Evolutionary conservation across 192 early-diverging fungal genomes (phyloP).

Genomic region (Diversispora epigaea): DNA sequence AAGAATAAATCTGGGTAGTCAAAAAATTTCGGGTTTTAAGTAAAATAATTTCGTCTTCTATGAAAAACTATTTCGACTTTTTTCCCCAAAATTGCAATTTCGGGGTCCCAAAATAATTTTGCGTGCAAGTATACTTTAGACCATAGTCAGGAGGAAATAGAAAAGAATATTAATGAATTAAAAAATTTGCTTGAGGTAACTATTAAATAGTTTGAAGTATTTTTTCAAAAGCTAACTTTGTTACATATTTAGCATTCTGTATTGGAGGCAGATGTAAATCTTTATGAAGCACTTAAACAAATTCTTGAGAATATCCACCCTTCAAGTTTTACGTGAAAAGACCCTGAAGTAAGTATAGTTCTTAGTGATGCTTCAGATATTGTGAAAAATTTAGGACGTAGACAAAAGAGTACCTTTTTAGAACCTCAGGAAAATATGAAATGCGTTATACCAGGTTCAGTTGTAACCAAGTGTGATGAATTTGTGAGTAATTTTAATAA

Average conservation of each 20-base stretch:
- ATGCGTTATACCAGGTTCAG: not conserved
- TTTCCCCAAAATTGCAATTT: too few relatives aligned
- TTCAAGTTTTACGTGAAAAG: conserved; percentile 7
- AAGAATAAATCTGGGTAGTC: too few relatives aligned
- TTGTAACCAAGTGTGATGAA: not conserved
- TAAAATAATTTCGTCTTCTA: too few relatives aligned
- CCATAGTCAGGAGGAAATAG: too few relatives aligned
- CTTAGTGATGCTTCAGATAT: conserved; percentile 14
- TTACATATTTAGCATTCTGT: conserved; percentile 24
- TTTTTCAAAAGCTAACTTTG: conserved; percentile 9
- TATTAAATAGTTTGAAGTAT: conserved; percentile 2
- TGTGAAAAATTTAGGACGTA: conserved; percentile 20
- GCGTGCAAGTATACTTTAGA: too few relatives aligned
- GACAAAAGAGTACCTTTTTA: conserved; percentile 8
- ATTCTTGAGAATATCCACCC: not conserved
- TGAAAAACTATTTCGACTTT: too few relatives aligned
- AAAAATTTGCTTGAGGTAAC: too few relatives aligned
- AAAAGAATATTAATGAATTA: conserved; percentile 7
- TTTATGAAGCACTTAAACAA: conserved; percentile 20
- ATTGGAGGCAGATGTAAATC: conserved; percentile 3
- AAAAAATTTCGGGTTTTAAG: too few relatives aligned
- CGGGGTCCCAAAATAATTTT: too few relatives aligned
- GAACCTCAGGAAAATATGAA: conserved; percentile 20
- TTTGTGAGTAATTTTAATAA: conserved; percentile 11
- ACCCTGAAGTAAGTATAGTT: conserved; percentile 22